Evolutionary conservation across 1,284 basidiomycete genomes (phyloP).

Genomic region (Naganishia albida): DNA sequence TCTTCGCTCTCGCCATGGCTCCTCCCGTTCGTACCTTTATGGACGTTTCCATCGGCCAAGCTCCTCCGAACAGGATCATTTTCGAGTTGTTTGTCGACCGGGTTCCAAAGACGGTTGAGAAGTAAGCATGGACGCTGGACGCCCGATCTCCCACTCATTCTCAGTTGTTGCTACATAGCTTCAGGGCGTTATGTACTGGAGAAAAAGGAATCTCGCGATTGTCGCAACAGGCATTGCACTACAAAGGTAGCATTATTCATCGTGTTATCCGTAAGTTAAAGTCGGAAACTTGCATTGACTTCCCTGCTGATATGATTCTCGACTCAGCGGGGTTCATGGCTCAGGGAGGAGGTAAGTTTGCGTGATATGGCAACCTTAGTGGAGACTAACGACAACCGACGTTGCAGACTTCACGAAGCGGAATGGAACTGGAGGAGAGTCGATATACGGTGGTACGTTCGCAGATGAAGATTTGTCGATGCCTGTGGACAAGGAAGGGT

Average conservation of each 20-base stretch:
- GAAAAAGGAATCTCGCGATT: constrained; percentile 71
- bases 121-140: constrained; percentile 58
- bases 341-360: constrained; percentile 68
- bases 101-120: constrained; percentile 81
- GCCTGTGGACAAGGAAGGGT: constrained; percentile 52
- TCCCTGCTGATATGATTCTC: background rate
- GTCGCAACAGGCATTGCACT: constrained; percentile 71
- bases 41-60: constrained; percentile 32
- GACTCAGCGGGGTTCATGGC: constrained; percentile 75
- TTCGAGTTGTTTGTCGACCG: constrained; percentile 50
- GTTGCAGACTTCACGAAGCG: constrained; percentile 60
- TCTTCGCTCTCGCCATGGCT: constrained; percentile 4
- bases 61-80: constrained; percentile 29
- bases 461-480: constrained; percentile 51
- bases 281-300: no score
- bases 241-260: constrained; percentile 77
- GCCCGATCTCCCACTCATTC: background rate
- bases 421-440: constrained; percentile 59
- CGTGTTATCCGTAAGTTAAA: constrained; percentile 63
- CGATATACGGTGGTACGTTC: constrained; percentile 53
- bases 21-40: constrained; percentile 32
- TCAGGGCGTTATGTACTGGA: constrained; percentile 83
- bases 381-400: constrained; percentile 53
- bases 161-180: constrained; percentile 58
- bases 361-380: background rate